Base-by-base conservation (phyloP, 768 basidiomycete species). In the Multifurca ochricompacta region DNA sequence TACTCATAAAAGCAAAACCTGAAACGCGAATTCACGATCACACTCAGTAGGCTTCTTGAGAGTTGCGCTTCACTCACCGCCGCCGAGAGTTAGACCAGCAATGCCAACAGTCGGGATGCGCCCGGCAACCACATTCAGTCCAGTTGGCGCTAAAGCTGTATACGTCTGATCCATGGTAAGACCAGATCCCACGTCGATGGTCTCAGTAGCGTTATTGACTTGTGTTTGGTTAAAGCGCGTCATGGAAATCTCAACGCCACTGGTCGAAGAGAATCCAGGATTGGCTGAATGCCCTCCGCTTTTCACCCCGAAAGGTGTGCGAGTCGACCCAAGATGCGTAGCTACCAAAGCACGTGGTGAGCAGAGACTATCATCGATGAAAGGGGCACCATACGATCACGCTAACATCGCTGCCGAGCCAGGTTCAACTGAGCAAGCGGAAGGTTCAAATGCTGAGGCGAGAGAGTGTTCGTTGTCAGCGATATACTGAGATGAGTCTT, bases 1-100 rank as follows among this genome's bases (percentile, higher is more conserved):
- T 70, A 6, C 64, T 66, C 52, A 63, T 64, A 37, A 57, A 51
- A 0, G 69, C 68, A 58, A 66, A 72, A 6, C 71, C 71, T 55
- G 21, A 3, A 16, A 11, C 6, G n/a, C 3, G 25, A 6, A 2
- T 28, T 1, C 9, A 2, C 11, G n/a, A 43, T 43, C 21, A 43
- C 1, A 4, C 6, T 11, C 6, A 30, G 8, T 40, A 8, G 6
- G 37, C 19, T 21, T 21, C 7, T 6, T 11, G 19, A 40, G 37
- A 21, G 18, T 3, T 11, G 13, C 7, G 18, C 16, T n/a, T 5
- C 6, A 19, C 56, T 21, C 39, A 59, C 63, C 63, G 18, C 64
- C 64, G 16, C 64, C 64, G 31, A 65, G 60, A 21, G 60, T 60
- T 32, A 64, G 48, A 0, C 65, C 65, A 5, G 56, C 57, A 25